Percentiles rank a stretch among this genome's conserved stretches.
Conservation (phyloP, 208 protist species). For the Trichomonas gallinae region DNA sequence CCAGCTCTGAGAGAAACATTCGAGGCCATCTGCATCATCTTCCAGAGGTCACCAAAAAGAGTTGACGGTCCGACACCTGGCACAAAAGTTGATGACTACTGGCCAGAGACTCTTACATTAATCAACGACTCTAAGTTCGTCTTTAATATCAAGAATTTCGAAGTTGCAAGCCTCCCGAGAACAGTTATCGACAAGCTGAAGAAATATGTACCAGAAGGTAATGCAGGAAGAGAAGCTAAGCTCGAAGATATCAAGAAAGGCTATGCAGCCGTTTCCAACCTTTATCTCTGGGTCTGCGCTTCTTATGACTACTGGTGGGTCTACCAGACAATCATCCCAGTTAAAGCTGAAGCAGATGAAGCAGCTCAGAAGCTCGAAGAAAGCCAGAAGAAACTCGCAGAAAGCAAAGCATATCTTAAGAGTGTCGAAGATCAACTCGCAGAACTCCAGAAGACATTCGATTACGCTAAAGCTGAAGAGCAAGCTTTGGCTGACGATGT, state of each 20-base stretch:
- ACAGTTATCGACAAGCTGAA: conserved; percentile 72
- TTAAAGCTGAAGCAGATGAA: conserved; percentile 70
- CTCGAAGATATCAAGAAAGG: neutral
- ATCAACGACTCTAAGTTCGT: conserved; percentile 83
- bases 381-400: conserved; percentile 22
- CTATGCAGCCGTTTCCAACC: conserved; percentile 40
- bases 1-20: neutral
- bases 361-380: conserved; percentile 58
- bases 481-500: conserved; percentile 44
- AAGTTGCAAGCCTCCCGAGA: conserved; percentile 83
- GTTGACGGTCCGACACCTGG: neutral
- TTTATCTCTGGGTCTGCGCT: conserved; percentile 47
- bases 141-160: conserved; percentile 74
- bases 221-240: conserved; percentile 32
- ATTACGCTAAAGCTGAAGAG: no score
- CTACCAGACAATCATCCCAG: conserved; percentile 82
- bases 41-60: neutral
- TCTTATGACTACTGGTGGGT: conserved; percentile 61
- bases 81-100: neutral
- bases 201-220: conserved; percentile 68
- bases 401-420: conserved; percentile 47
- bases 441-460: conserved; percentile 67
- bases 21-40: conserved; percentile 21
- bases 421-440: conserved; percentile 78
- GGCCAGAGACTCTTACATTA: neutral